Evolutionary conservation across 306 rosid species (phyloP), one percentile per base, ranked within the genome.

Genomic region (Leucaena leucocephala): DNA sequence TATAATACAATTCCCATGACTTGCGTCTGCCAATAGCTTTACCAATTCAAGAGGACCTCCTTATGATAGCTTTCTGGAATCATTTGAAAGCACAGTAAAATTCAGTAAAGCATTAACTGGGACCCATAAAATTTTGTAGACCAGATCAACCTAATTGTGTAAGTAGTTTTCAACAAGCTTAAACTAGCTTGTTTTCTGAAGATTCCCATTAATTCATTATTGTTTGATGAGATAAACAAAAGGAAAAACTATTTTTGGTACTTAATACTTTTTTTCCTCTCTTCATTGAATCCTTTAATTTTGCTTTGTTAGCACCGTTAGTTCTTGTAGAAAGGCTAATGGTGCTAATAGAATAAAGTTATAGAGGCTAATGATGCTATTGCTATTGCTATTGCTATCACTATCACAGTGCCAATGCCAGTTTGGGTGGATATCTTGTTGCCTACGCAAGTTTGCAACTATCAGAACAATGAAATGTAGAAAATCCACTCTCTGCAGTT

Each of bases 371-470:
- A 27, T 27, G 27, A 27, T 27, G 27, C 27, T 27, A 27, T 91
- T 4, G 91, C 96, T 77, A 89, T 89, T 75, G 96, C 96, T 62
- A 27, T 91, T 4, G 91, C 96, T 77, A 89, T 89, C 72, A 93
- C 96, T 62, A 91, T 87, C 3, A 72, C 86, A 45, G 91, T 91
- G 68, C 91, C 93, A 52, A 91, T 84, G 46, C 96, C 93, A 39
- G 96, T 89, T 80, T 89, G 93, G 21, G 93, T 89, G 6, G 91
- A 89, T 78, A 91, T 91, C 80, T 8, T 87, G 76, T 89, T 91
- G 79, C 97, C 97, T 87, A 87, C 71, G 27, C 11, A 46, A 68
- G 49, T 19, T 74, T 75, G 55, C 39, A 80, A 81, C 54, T 39
- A 35, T 62, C 43, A 65, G n/a, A 76, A 70, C 15, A 52, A 9